Conservation (phyloP, 345 rosid genomes). For the Psidium guajava region DNA sequence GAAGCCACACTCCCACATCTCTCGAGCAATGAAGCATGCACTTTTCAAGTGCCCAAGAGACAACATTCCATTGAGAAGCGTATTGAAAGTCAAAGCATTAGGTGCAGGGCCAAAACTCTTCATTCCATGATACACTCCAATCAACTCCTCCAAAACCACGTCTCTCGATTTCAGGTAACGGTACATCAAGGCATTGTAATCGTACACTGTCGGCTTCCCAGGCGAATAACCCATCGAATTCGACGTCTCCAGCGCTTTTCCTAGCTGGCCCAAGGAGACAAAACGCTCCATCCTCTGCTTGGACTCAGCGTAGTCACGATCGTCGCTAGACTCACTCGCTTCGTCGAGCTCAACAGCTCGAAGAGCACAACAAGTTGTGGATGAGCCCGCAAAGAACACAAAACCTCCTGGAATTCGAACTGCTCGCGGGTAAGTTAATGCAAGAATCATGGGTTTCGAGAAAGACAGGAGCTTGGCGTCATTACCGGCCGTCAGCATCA, state of each 20-base stretch:
- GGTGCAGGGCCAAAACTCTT: conserved; percentile 20
- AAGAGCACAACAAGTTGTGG: conserved; percentile 13
- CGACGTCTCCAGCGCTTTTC: conserved; percentile 10
- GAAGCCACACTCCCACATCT: conserved; percentile 15
- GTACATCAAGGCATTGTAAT: conserved; percentile 20
- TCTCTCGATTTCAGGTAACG: conserved; percentile 11
- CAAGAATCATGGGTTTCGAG: neutral
- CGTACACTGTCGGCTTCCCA: conserved; percentile 18
- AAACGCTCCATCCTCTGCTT: conserved; percentile 9
- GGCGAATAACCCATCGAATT: conserved; percentile 10
- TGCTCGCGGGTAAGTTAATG: neutral
- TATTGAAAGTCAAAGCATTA: conserved; percentile 20
- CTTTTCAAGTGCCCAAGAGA: conserved; percentile 8
- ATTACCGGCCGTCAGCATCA: neutral
- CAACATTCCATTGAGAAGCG: conserved; percentile 15
- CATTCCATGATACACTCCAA: conserved; percentile 14
- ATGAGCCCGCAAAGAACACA: neutral
- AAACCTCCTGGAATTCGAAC: neutral
- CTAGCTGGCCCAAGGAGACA: conserved; percentile 20
- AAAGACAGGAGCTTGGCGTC: neutral
- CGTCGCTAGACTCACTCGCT: neutral
- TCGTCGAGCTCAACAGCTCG: neutral
- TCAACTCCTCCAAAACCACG: neutral
- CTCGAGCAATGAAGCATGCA: conserved; percentile 9
- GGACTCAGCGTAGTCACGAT: conserved; percentile 6